Evolutionary conservation across 2,329 filamentous ascomycete species (phyloP), one percentile per base, ranked within the genome.

Genomic region (Fusarium luffae): DNA sequence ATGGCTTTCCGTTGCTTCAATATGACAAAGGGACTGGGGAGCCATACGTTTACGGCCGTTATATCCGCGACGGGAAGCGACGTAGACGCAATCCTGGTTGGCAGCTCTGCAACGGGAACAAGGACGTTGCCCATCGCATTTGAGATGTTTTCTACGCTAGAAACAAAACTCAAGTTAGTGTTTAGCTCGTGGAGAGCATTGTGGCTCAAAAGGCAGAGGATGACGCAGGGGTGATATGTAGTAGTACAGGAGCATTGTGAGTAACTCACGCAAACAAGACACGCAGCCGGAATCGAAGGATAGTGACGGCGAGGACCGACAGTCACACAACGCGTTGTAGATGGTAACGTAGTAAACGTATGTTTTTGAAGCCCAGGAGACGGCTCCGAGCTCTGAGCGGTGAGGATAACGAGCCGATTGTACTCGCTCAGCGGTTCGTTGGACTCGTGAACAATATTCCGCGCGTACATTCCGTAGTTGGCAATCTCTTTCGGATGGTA

Each of bases 191-290:
- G n/a, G n/a, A n/a, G n/a, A n/a, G n/a, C n/a, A n/a, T n/a, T n/a
- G n/a, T n/a, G n/a, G n/a, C n/a, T n/a, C n/a, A n/a, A n/a, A n/a
- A n/a, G n/a, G n/a, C n/a, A n/a, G n/a, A n/a, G n/a, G n/a, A n/a
- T n/a, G n/a, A n/a, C n/a, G n/a, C n/a, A n/a, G n/a, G n/a, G n/a
- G n/a, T n/a, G n/a, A n/a, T n/a, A n/a, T n/a, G n/a, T n/a, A n/a
- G n/a, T n/a, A n/a, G n/a, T n/a, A n/a, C n/a, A n/a, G n/a, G n/a
- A n/a, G n/a, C n/a, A n/a, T n/a, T n/a, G n/a, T n/a, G n/a, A n/a
- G n/a, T n/a, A n/a, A 59, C 56, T 56, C 56, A 59, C 56, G n/a
- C 56, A 59, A 23, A 6, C 40, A 37, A 59, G 40, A 23, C 56
- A 59, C 10, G 56, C 50, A 44, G 50, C 28, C 16, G 56, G 23